phyloP scores from a whole-genome alignment of 1,284 basidiomycete species.

The Neotropicomus parvogracilis region DNA sequence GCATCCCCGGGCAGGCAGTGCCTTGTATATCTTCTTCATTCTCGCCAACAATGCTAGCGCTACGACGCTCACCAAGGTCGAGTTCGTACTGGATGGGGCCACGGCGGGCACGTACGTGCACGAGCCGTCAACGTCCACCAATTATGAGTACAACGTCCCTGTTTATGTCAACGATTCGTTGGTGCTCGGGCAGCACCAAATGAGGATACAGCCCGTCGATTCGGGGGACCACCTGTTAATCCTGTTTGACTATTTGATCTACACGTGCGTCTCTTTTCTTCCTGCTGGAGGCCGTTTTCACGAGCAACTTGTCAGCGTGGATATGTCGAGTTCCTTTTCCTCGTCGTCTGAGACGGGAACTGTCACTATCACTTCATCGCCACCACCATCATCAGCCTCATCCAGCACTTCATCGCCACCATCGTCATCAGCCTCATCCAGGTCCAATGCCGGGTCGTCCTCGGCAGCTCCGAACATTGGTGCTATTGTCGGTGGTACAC shows the following conservation, averaged over 20 bases:
- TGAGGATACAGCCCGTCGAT: constrained; percentile 7
- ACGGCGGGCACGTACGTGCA: not conserved
- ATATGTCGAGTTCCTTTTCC: not conserved
- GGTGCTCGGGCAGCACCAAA: constrained; percentile 6
- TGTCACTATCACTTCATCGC: not conserved
- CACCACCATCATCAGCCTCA: not conserved
- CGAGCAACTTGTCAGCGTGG: constrained; percentile 1
- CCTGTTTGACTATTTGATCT: constrained; percentile 19
- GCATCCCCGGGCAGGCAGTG: constrained; percentile 16
- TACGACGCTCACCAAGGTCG: constrained; percentile 1
- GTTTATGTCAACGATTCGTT: constrained; percentile 16
- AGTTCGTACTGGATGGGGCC: constrained; percentile 11
- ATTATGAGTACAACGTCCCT: constrained; percentile 17
- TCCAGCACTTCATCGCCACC: not conserved
- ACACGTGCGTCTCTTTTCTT: constrained; percentile 8
- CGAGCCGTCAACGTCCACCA: not conserved
- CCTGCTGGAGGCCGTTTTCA: not conserved
- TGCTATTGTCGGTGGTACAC: constrained; percentile 9
- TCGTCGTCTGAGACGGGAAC: not conserved
- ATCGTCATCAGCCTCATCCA: not conserved
- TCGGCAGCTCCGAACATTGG: not conserved
- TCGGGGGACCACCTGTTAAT: not conserved
- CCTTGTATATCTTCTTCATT: constrained; percentile 23
- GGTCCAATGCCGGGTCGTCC: not conserved
- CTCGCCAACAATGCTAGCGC: constrained; percentile 1